Evolutionary conservation across 2,329 filamentous ascomycete species (phyloP), one percentile per base, ranked within the genome.

Genomic region (Curvularia sp.): DNA sequence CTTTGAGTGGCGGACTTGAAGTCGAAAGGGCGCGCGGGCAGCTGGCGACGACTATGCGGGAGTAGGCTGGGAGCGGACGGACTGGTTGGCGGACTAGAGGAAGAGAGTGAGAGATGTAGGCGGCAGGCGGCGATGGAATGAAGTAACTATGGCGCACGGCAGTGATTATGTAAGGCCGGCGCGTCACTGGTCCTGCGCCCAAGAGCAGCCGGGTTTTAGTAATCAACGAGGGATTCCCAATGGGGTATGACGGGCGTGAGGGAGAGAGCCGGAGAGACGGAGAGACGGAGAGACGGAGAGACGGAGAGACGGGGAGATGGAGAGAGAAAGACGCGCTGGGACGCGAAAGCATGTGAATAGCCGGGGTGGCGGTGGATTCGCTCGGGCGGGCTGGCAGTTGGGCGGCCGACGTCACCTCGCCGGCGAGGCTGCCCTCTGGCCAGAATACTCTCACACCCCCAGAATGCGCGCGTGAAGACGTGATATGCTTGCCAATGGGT

Each of bases 401-500:
- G 62, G 23, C 51, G 36, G 60, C 61, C 67, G 64, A 68, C 67
- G 63, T 68, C 65, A 68, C 55, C 19, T 36, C 46, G 38, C 50
- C 43, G 46, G 53, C 57, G 51, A 63, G 56, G 60, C 54, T 55
- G 41, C 49, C 8, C 46, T 43, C 34, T 27, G 13, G 21, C 42
- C 57, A 52, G 27, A 45, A 34, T 38, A n/a, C 32, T 43, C 15
- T 30, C 52, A 61, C 13, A 39, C 32, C 25, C 51, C 39, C 34
- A 46, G 10, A 54, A 66, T 70, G 67, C 65, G 58, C 65, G 58
- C 60, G 59, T 72, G 58, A 66, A 64, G 49, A 46, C 59, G 65
- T 74, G 72, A 68, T 64, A 74, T 74, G 73, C 65, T 70, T 69
- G 57, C 75, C 78, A 68, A 99, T 99, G 95, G 95, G 95, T 79